Evolutionary conservation across 345 rosid species (phyloP).

Genomic region (Punica granatum): DNA sequence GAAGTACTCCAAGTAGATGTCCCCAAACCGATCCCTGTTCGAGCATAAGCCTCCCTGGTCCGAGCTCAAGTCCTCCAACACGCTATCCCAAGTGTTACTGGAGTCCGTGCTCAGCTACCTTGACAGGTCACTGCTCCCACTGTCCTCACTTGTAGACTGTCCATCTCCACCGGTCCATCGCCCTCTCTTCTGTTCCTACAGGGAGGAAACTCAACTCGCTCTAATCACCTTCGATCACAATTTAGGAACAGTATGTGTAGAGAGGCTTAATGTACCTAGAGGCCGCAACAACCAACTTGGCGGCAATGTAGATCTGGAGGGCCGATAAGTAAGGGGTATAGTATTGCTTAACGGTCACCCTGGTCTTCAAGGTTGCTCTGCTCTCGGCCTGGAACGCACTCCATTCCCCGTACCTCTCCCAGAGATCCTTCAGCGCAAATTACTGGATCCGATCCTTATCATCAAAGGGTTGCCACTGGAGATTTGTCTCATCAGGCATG

Average conservation of each 20-base stretch:
- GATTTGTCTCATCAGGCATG: slow-evolving; percentile 26
- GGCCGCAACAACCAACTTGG: slow-evolving; percentile 14
- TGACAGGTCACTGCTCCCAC: slow-evolving; percentile 43
- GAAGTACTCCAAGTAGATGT: slow-evolving; percentile 43
- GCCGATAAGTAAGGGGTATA: slow-evolving; percentile 69
- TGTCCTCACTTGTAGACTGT: slow-evolving; percentile 58
- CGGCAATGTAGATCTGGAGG: slow-evolving; percentile 44
- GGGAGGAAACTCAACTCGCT: not conserved
- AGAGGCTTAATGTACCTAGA: not conserved
- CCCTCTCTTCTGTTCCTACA: slow-evolving; percentile 14
- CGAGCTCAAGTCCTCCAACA: slow-evolving; percentile 43
- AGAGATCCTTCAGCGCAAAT: slow-evolving; percentile 53
- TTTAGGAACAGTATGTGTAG: not conserved
- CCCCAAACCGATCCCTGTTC: slow-evolving; percentile 37
- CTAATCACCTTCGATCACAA: not conserved
- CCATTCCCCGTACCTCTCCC: slow-evolving; percentile 62
- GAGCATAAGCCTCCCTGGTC: slow-evolving; percentile 34
- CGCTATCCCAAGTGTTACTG: slow-evolving; percentile 49
- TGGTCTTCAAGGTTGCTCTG: slow-evolving; percentile 20
- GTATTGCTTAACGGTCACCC: slow-evolving; percentile 43
- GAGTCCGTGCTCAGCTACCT: slow-evolving; percentile 59
- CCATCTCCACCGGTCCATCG: slow-evolving; percentile 24
- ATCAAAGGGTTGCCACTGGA: slow-evolving; percentile 35
- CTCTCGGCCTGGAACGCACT: slow-evolving; percentile 68
- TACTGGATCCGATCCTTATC: slow-evolving; percentile 38